A percentile compares a stretch with the other conserved stretches of the same genome.
These are phyloP conservation scores for Tirmania nivea DNA, from an alignment of 495 filamentous ascomycete genomes.

Conservation along the genomic window DNA sequence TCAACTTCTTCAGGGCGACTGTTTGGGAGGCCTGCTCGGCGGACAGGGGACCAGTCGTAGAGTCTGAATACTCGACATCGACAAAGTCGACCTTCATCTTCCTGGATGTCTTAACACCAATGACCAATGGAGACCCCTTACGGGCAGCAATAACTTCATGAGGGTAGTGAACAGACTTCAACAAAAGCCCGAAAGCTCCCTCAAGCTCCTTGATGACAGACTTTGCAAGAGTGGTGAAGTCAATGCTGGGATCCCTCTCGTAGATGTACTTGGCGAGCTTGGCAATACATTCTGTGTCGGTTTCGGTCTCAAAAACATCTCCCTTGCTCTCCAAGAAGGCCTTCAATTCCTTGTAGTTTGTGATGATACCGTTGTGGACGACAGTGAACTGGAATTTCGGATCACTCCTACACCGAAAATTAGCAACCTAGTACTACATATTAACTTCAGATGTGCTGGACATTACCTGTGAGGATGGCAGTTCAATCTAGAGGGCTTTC, in stretches of 20 bases:
- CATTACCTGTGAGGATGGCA: conserved; percentile 90
- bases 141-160: conserved; percentile 94
- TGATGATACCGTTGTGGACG: conserved; percentile 99
- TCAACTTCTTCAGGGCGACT: conserved; percentile 61
- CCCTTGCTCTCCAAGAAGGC: conserved; percentile 80
- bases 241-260: conserved; percentile 82
- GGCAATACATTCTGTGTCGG: conserved; percentile 95
- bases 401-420: conserved; percentile 26
- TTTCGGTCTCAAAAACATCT: conserved; percentile 96
- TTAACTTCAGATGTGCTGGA: conserved; percentile 8
- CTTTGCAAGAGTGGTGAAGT: conserved; percentile 90
- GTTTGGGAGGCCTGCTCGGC: conserved; percentile 94
- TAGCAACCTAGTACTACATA: conserved; percentile 2
- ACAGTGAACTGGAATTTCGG: conserved; percentile 86
- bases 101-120: conserved; percentile 83
- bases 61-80: conserved; percentile 88
- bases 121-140: conserved; percentile 90
- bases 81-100: conserved; percentile 99
- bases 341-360: conserved; percentile 99
- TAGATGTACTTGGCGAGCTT: conserved; percentile 97
- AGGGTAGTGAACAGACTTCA: conserved; percentile 96
- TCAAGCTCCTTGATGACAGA: conserved; percentile 95
- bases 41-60: conserved; percentile 36
- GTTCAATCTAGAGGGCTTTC: conserved; percentile 75
- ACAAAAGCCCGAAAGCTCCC: conserved; percentile 83